Evolutionary conservation across 768 basidiomycete species (phyloP), one percentile per base, ranked within the genome.

Genomic region (Mycena albidolilacea): DNA sequence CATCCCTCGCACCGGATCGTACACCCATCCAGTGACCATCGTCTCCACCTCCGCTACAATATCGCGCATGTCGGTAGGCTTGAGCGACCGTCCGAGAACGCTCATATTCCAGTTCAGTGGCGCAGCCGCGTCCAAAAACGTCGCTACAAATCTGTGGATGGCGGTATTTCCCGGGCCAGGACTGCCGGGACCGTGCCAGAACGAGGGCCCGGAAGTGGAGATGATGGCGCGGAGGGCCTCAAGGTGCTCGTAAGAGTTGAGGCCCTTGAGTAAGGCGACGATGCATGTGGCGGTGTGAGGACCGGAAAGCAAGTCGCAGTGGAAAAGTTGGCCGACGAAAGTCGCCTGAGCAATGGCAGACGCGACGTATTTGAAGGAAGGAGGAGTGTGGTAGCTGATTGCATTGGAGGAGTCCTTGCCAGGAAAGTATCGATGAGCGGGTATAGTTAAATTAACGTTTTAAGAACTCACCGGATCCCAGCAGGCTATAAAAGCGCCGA

Each of bases 261-360:
- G 77, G n/a, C 78, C 75, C 59, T 73, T 70, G 14, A 81, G 50
- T 2, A 82, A 57, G 46, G 72, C 71, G 5, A 73, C 64, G 12
- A 81, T 63, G 66, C 80, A 81, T 9, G 70, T 44, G 1, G 74
- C 73, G 46, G 69, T 67, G 30, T 80, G 77, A 5, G 72, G 76
- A 4, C 75, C 77, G 23, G 60, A 50, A 17, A 81, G 60, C 23
- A 82, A 71, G 38, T 64, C 73, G 23, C 62, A 38, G 12, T 65
- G 68, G 72, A 80, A 81, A 21, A 82, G 75, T 64, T 81, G 78
- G 57, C 80, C 81, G 12, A 81, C 69, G 67, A 82, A 82, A 0
- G 76, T 57, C 46, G 77, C 74, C 21, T 81, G 73, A 21, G 72
- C 60, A 37, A 71, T 66, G 5, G 78, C 77, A n/a, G 79, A 74